phyloP scores from a whole-genome alignment of 2,329 filamentous ascomycete species.

The Incumbomyces lentus region DNA sequence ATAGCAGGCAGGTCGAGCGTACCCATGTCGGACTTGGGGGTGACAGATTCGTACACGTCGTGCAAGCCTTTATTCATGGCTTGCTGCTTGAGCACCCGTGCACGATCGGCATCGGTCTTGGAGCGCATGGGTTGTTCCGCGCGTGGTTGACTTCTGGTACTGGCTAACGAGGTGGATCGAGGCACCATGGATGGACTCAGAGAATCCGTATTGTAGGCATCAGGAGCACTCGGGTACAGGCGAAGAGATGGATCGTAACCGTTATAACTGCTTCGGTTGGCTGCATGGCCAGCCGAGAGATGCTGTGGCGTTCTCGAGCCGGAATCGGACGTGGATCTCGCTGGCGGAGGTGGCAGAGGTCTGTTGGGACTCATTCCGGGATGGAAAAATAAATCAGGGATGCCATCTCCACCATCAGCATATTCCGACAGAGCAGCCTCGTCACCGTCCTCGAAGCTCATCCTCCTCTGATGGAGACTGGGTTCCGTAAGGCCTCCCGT shows the following conservation, averaged over 20 bases:
- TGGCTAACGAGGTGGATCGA: slow-evolving; percentile 72
- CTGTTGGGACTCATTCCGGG: slow-evolving; percentile 58
- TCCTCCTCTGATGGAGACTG: slow-evolving; percentile 49
- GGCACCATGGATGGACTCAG: slow-evolving; percentile 43
- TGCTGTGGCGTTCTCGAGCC: slow-evolving; percentile 38
- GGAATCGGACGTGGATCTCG: slow-evolving; percentile 20
- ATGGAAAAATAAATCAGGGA: slow-evolving; percentile 88
- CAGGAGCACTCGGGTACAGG: slow-evolving; percentile 34
- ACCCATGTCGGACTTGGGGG: slow-evolving; percentile 33
- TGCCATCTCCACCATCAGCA: slow-evolving; percentile 61
- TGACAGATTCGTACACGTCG: slow-evolving; percentile 42
- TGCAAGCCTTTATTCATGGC: slow-evolving; percentile 42
- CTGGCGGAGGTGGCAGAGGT: slow-evolving; percentile 53
- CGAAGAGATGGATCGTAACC: slow-evolving; percentile 29
- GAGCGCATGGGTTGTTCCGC: slow-evolving; percentile 77
- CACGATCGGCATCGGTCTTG: slow-evolving; percentile 78
- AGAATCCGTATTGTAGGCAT: slow-evolving; percentile 40
- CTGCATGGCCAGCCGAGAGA: slow-evolving; percentile 51
- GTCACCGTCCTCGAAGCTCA: slow-evolving; percentile 90
- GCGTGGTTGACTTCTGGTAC: slow-evolving; percentile 68
- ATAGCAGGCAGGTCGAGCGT: slow-evolving; percentile 70
- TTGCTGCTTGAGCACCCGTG: slow-evolving; percentile 41
- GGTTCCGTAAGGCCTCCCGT: slow-evolving; percentile 83
- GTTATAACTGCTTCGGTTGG: slow-evolving; percentile 41
- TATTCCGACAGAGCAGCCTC: slow-evolving; percentile 54